Base-by-base conservation (phyloP, 306 rosid genomes). In the Dalbergia cultrata region DNA sequence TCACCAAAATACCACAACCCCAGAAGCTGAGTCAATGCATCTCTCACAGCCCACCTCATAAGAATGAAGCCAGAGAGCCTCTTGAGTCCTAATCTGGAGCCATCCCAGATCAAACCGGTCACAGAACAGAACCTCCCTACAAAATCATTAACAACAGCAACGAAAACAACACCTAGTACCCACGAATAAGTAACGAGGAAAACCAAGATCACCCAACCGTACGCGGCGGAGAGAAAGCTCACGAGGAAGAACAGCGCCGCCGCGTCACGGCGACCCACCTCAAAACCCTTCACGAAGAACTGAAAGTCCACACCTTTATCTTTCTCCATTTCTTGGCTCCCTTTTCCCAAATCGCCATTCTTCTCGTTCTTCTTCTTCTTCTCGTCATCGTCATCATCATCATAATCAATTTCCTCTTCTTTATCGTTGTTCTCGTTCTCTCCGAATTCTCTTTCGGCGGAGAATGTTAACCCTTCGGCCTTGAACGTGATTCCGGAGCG, bases 21-120 rank as follows among this genome's bases (percentile, higher is more conserved):
- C 4, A 96, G 85, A 76, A 96, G 89, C 90, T 96, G 99, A 45
- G 99, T 96, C 73, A 96, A 79, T 6, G 99, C 99, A 22, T 96
- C 99, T 84, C 99, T 86, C 77, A 96, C 95, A 9, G 99, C 99
- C 99, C 99, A 96, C 60, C 95, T 87, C 96, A 92, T 89, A 49
- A 96, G 78, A 82, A 96, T 91, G 83, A 96, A 94, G 45, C 98
- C 98, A 11, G 98, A 90, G 33, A 96, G 95, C 88, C 97, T 93
- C 89, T 90, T 96, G 26, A 93, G 83, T 31, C 99, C 99, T 67
- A 96, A 73, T 82, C 93, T 84, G 4, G 97, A 93, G 60, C 99
- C 99, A 75, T 93, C 93, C 97, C 97, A 92, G 54, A 90, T 57
- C 34, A 90, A 37, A 72, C 89, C 90, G 9, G 90, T 72, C 19